Evolutionary conservation across 148 eudicot genomes (phyloP).

Genomic region (Silene conica): DNA sequence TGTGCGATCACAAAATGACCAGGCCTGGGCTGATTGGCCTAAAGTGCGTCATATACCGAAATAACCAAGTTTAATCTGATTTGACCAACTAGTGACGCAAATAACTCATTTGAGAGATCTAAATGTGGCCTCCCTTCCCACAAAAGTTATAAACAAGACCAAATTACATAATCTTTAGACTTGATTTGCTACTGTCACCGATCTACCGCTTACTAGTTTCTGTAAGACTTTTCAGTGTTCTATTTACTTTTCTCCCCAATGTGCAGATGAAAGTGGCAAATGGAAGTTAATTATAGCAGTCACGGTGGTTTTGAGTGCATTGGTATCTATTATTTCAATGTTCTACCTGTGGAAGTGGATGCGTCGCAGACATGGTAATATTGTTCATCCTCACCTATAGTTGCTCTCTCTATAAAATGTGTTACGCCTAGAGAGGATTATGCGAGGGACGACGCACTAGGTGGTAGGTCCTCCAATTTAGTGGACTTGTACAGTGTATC

Average conservation of each 20-base stretch:
- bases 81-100: neutral
- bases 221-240: neutral
- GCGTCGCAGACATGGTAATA: slow-evolving; percentile 2
- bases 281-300: slow-evolving; percentile 16
- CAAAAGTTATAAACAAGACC: too few species aligned
- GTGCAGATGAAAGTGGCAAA: slow-evolving; percentile 22
- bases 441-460: too few species aligned
- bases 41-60: neutral
- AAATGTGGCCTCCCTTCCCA: too few species aligned
- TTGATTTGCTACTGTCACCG: neutral
- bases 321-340: slow-evolving; percentile 9
- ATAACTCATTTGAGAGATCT: too few species aligned
- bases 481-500: too few species aligned
- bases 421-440: neutral
- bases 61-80: neutral
- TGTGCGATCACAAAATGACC: too few species aligned
- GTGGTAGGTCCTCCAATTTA: too few species aligned
- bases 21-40: neutral
- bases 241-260: slow-evolving; percentile 19
- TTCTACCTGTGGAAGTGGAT: slow-evolving; percentile 26
- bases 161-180: too few species aligned
- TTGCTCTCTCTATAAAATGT: neutral
- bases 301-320: slow-evolving; percentile 16
- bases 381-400: neutral
- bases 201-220: neutral